phyloP scores from a whole-genome alignment of 73 alveolate species.

The Stentor roeselii region DNA sequence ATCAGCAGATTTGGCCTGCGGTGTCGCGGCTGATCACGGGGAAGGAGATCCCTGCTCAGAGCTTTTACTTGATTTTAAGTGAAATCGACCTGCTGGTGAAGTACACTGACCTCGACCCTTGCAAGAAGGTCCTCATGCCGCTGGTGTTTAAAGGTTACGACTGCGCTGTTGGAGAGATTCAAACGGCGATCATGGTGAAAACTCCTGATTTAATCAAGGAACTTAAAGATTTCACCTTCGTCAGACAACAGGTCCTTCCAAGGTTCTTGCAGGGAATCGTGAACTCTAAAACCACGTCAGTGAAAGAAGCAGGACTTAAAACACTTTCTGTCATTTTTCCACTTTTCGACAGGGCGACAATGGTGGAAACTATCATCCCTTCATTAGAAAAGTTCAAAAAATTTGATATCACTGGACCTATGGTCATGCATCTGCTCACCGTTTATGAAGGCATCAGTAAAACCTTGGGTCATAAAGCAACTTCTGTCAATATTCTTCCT shows the following conservation, averaged over 20 bases:
- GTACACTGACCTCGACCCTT: slow-evolving; percentile 37
- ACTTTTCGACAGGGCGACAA: slow-evolving; percentile 66
- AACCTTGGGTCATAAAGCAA: slow-evolving; percentile 73
- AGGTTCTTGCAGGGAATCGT: slow-evolving; percentile 62
- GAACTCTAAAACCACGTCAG: slow-evolving; percentile 42
- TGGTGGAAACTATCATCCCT: slow-evolving; percentile 63
- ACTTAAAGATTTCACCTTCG: slow-evolving; percentile 57
- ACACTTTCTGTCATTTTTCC: slow-evolving; percentile 50
- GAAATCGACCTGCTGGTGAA: slow-evolving; percentile 43
- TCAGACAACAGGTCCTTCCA: slow-evolving; percentile 75
- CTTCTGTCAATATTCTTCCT: slow-evolving; percentile 81
- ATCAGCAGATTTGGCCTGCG: slow-evolving; percentile 51
- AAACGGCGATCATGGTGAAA: slow-evolving; percentile 60
- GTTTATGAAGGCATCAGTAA: slow-evolving; percentile 77
- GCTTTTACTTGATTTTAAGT: slow-evolving; percentile 43
- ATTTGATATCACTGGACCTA: slow-evolving; percentile 60
- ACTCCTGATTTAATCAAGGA: slow-evolving; percentile 65
- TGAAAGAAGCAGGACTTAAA: slow-evolving; percentile 67
- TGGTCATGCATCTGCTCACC: slow-evolving; percentile 72
- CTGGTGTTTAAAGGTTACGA: slow-evolving; percentile 76
- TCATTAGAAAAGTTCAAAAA: slow-evolving; percentile 72
- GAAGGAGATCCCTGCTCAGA: slow-evolving; percentile 60
- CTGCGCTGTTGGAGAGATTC: slow-evolving; percentile 81
- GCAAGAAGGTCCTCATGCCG: slow-evolving; percentile 33
- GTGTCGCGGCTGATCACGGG: slow-evolving; percentile 42